Evolutionary conservation across 306 rosid species (phyloP).

Genomic region (Abrus precatorius): DNA sequence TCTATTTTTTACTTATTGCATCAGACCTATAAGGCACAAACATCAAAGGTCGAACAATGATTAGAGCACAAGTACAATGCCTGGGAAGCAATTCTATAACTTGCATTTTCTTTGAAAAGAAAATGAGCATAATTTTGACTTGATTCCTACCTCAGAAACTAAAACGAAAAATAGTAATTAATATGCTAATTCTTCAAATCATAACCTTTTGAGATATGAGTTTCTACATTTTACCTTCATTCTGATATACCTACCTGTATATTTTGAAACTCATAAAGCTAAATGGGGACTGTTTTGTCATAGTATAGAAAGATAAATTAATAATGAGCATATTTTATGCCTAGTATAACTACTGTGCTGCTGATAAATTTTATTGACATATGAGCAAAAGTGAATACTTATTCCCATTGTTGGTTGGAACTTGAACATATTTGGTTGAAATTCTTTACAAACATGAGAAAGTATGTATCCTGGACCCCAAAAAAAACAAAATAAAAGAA

Average conservation of each 20-base stretch:
- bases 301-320: not conserved
- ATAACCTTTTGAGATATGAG: conserved; percentile 30
- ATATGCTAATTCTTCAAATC: conserved; percentile 37
- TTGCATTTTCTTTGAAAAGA: not conserved
- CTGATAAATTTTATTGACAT: conserved; percentile 36
- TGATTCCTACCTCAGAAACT: conserved; percentile 6
- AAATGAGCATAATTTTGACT: conserved; percentile 16
- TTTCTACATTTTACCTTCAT: conserved; percentile 27
- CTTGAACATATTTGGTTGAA: conserved; percentile 6
- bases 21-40: conserved; percentile 70
- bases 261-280: conserved; percentile 22
- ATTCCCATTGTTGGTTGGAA: conserved; percentile 25
- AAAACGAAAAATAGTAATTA: not conserved
- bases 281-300: not conserved
- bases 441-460: conserved; percentile 41
- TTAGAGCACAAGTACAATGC: conserved; percentile 28
- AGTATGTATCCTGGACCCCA: not conserved
- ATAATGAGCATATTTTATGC: conserved; percentile 25
- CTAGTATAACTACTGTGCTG: conserved; percentile 11
- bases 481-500: not conserved
- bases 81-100: conserved; percentile 11
- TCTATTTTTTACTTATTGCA: conserved; percentile 73
- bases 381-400: conserved; percentile 26
- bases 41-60: conserved; percentile 65
- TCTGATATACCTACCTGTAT: conserved; percentile 25